Base-by-base conservation (phyloP, 1,284 basidiomycete species). In the Ustilago bromivora region DNA sequence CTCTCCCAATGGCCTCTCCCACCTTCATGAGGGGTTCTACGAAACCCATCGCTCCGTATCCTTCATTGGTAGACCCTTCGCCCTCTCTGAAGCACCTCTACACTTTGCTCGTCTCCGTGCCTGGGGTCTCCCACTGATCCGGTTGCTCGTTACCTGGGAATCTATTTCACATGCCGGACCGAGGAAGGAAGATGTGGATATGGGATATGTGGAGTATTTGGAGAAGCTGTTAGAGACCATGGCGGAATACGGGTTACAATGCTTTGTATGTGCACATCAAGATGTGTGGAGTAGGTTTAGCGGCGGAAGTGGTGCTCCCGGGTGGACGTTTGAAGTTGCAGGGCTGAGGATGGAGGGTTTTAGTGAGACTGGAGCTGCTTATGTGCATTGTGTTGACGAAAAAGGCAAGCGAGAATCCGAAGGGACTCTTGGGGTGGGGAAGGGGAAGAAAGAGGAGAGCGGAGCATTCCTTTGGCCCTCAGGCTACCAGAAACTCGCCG, bases 91-190 rank as follows among this genome's bases (percentile, higher is more conserved):
- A 59, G 84, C 84, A 8, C 76, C 69, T 0, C 41, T 72, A 28
- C 86, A 87, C 57, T 81, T 87, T 38, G 59, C 77, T 10, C 82
- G 87, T 0, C 66, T 88, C 0, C 57, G 66, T 2, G 71, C 82
- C 1, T 88, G 87, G 87, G 88, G 88, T 1, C 70, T 86, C 17
- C 82, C 86, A 9, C 82, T 87, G 34, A 74, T 88, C 41, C 80
- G 88, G 0, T 95, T 76, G 89, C 94, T 65, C 92, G 90, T 98
- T 4, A 97, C 96, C 1, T 99, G 96, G 97, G 96, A 99, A 84
- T 94, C 95, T 0, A 89, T 99, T 28, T 95, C 98, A 83, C 97
- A 98, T 82, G 90, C 89, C 61, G 96, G 84, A 0, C 84, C 84
- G 0, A 49, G 51, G 13, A 65, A 57, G 11, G 47, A 72, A 2